These are phyloP conservation scores for Epichloe coenophiala DNA, from an alignment of 2,329 filamentous ascomycete genomes.

Conservation along the genomic window DNA sequence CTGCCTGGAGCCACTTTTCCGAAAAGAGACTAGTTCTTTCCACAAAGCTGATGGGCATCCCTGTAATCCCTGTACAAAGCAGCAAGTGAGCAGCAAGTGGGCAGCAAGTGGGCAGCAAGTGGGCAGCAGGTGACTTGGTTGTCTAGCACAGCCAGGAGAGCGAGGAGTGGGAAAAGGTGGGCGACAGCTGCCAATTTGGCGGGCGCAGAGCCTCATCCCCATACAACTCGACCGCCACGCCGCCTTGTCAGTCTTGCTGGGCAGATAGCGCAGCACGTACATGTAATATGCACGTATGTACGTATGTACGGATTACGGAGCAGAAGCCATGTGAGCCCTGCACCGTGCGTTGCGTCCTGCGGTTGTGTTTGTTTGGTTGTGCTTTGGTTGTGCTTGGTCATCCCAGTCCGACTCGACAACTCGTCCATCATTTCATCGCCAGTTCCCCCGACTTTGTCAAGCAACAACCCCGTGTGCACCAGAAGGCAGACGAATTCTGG, in stretches of 20 bases:
- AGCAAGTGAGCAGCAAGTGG: too few relatives aligned
- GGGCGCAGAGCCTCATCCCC: slow-evolving; percentile 1
- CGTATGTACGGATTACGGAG: background rate
- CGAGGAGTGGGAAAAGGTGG: background rate
- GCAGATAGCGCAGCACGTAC: background rate
- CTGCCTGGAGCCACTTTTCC: slow-evolving; percentile 9
- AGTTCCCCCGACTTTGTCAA: background rate
- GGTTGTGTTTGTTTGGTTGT: background rate
- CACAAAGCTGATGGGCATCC: slow-evolving; percentile 8
- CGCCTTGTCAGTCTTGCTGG: background rate
- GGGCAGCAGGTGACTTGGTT: too few relatives aligned
- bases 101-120: background rate
- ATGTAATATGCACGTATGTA: too few relatives aligned
- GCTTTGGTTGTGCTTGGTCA: background rate
- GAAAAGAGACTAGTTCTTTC: slow-evolving; percentile 7
- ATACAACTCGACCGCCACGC: background rate
- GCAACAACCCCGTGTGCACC: background rate
- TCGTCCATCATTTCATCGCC: background rate
- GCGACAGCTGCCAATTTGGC: background rate
- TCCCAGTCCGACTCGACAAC: background rate
- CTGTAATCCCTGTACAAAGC: background rate
- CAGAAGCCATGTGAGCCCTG: background rate
- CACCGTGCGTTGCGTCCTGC: background rate
- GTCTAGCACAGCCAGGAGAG: too few relatives aligned
- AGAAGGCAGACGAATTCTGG: background rate